Percentiles rank a stretch among this genome's conserved stretches.
Evolutionary conservation across 2,329 filamentous ascomycete species (phyloP).

Genomic region (Conoideocrella luteorostrata): DNA sequence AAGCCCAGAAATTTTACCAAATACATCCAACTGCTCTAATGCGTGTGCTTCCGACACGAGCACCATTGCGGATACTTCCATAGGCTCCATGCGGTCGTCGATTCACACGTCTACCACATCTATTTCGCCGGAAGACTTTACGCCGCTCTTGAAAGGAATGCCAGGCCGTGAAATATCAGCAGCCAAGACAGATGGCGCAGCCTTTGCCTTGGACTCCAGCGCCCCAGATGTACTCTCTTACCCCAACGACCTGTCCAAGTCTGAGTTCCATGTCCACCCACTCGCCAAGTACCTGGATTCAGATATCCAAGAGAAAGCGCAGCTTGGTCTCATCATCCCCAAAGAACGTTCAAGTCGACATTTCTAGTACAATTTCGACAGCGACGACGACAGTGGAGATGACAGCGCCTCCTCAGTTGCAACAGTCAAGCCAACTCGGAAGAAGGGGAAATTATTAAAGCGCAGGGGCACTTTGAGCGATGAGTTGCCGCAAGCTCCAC

Average conservation of each 20-base stretch:
- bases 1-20: slow-evolving; percentile 5
- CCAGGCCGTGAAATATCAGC: slow-evolving; percentile 32
- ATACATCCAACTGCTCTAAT: background rate
- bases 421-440: background rate
- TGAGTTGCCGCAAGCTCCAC: slow-evolving; percentile 18
- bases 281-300: slow-evolving; percentile 24
- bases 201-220: slow-evolving; percentile 24
- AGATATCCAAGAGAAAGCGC: slow-evolving; percentile 20
- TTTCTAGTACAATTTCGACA: slow-evolving; percentile 33
- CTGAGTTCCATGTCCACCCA: slow-evolving; percentile 30
- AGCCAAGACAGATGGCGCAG: slow-evolving; percentile 30
- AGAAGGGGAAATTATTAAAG: slow-evolving; percentile 1
- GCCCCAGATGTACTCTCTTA: slow-evolving; percentile 25
- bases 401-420: slow-evolving; percentile 4
- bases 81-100: slow-evolving; percentile 5
- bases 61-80: slow-evolving; percentile 5
- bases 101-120: slow-evolving; percentile 3
- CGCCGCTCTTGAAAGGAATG: slow-evolving; percentile 39
- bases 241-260: slow-evolving; percentile 27
- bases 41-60: slow-evolving; percentile 1
- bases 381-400: slow-evolving; percentile 21
- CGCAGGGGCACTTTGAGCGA: slow-evolving; percentile 9
- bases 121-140: slow-evolving; percentile 12
- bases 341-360: slow-evolving; percentile 25
- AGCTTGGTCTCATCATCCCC: slow-evolving; percentile 28